Evolutionary conservation across 129 eudicot species (phyloP).

Genomic region (Flaveria brownii): DNA sequence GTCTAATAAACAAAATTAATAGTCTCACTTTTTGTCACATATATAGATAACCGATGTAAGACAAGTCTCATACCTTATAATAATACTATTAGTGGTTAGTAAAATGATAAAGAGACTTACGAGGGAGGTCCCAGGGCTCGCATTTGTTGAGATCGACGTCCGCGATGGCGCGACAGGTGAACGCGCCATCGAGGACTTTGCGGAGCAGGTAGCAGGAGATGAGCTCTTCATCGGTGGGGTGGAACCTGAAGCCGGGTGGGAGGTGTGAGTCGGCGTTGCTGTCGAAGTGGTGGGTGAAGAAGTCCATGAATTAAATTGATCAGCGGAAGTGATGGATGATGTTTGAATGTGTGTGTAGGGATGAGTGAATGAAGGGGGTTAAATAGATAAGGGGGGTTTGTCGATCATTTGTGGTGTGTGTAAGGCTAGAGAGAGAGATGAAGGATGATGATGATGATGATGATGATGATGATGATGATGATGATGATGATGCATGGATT

Average conservation of each 20-base stretch:
- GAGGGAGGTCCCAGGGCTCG: slow-evolving; percentile 97
- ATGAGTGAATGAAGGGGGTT: slow-evolving; percentile 6
- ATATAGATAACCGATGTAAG: too few species aligned
- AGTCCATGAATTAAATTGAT: slow-evolving; percentile 37
- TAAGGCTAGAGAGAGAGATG: slow-evolving; percentile 19
- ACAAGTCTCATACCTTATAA: too few species aligned
- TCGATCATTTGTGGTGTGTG: slow-evolving; percentile 22
- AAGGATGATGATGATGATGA: slow-evolving; percentile 6
- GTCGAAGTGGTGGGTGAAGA: slow-evolving; percentile 28
- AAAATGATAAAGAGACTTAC: slow-evolving; percentile 20
- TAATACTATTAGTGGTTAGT: background rate
- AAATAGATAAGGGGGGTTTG: slow-evolving; percentile 18
- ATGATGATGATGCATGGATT: slow-evolving; percentile 32
- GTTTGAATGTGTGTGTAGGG: background rate
- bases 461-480: slow-evolving; percentile 23
- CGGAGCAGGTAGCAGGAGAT: slow-evolving; percentile 75
- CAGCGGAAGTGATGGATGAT: background rate
- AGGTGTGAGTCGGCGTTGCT: slow-evolving; percentile 43
- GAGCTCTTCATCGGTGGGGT: slow-evolving; percentile 95
- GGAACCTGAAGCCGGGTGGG: slow-evolving; percentile 92
- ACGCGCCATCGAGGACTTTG: slow-evolving; percentile 65
- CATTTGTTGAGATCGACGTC: slow-evolving; percentile 93
- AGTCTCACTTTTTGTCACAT: too few species aligned
- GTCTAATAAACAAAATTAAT: too few species aligned
- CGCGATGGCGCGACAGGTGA: slow-evolving; percentile 77